Evolutionary conservation across 345 rosid genomes (phyloP), one percentile per base, ranked within the genome.

Genomic region (Dovyalis caffra): DNA sequence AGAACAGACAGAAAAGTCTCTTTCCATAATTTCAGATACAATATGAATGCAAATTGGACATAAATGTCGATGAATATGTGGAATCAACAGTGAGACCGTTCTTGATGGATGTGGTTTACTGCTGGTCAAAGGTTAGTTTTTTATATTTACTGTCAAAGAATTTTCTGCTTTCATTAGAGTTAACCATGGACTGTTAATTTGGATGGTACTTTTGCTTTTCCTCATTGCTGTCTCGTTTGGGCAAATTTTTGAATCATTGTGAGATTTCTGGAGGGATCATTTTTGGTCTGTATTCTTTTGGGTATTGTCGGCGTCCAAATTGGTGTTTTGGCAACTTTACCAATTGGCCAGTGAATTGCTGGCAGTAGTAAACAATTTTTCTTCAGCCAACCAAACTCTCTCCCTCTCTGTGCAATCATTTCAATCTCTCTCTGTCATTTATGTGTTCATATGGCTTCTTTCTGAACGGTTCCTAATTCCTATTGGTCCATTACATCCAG

Each of bases 61-160:
- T 95, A 49, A 81, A 89, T 70, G 93, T 95, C 26, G 97, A 95
- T 12, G 99, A 95, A 85, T 93, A 90, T 66, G 98, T 93, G 70
- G 98, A 93, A 77, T 93, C 99, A 80, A 91, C 98, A 60, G 97
- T 89, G 76, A 87, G 99, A 78, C 98, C 98, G 23, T 90, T 69
- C 80, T 80, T 95, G 81, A 90, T 95, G 99, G 99, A 95, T 79
- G 99, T 95, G 74, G 87, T 93, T 82, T 95, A 93, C 84, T 88
- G 92, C 75, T 93, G 98, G 99, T 93, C 99, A 33, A 93, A 84
- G 99, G 98, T 93, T 76, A 6, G 93, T 78, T 53, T 64, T 74
- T 3, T 62, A 20, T 20, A 28, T 11, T 32, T 32, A 28, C 12
- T 45, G 16, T 62, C 5, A 47, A 45, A 40, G 12, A 12, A 10